Conservation (phyloP, 257 asterid genomes). For the Prunella vulgaris region DNA sequence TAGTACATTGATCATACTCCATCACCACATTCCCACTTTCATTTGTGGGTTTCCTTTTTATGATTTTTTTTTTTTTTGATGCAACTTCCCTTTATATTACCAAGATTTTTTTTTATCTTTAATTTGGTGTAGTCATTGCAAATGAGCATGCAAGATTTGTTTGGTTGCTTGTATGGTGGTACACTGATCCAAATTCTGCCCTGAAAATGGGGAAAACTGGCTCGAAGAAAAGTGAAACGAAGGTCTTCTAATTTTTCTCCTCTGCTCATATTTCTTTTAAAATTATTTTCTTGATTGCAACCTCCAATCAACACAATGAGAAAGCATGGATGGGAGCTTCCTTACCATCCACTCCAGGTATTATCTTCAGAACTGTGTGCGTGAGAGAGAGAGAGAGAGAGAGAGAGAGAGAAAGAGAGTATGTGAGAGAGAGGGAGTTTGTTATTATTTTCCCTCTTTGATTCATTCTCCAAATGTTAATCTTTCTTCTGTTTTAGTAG, state of each 20-base stretch:
- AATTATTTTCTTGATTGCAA: slow-evolving; percentile 28
- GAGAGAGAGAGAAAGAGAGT: too few relatives aligned
- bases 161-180: slow-evolving; percentile 30
- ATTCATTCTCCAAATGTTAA: not conserved
- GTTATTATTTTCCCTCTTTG: not conserved
- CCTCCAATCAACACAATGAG: slow-evolving; percentile 58
- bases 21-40: slow-evolving; percentile 40
- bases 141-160: slow-evolving; percentile 53
- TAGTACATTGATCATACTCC: slow-evolving; percentile 31
- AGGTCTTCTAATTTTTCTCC: not conserved
- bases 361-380: slow-evolving; percentile 9
- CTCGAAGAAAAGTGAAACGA: slow-evolving; percentile 24
- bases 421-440: too few relatives aligned
- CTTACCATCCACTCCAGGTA: slow-evolving; percentile 99
- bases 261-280: slow-evolving; percentile 25
- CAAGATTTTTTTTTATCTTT: not conserved
- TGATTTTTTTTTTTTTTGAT: slow-evolving; percentile 12
- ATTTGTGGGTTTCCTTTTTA: slow-evolving; percentile 28
- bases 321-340: slow-evolving; percentile 99
- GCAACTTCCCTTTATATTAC: slow-evolving; percentile 3
- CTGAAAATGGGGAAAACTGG: slow-evolving; percentile 43
- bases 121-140: slow-evolving; percentile 2
- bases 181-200: slow-evolving; percentile 38
- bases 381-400: not conserved
- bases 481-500: not conserved